Base-by-base conservation (phyloP, 768 basidiomycete genomes). In the Erythrobasidium yunnanense region DNA sequence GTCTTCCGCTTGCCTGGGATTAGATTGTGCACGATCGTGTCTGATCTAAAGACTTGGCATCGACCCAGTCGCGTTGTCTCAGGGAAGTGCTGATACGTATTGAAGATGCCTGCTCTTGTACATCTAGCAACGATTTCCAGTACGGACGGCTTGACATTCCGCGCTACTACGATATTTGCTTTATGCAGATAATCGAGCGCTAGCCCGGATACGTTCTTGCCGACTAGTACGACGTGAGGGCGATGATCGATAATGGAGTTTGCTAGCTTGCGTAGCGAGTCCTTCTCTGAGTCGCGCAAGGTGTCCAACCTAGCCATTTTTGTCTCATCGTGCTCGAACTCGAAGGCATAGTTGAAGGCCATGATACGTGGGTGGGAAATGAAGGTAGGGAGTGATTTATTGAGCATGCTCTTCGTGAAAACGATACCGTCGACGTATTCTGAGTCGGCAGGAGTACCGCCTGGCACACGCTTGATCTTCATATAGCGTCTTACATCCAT, bases 391-490 rank as follows among this genome's bases (percentile, higher is more conserved):
- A 99, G 96, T 70, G 84, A 83, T 77, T 96, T 96, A 76, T 97
- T 92, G 1, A 91, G 88, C 7, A 97, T 86, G 72, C 96, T 96
- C 81, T 99, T 97, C 18, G 93, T 92, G 72, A 96, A 95, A 65
- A 97, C 90, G 3, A 87, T 88, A 13, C 95, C 95, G 60, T 90
- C 87, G 49, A 99, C 89, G 74, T 91, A 97, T 78, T 99, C 95
- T 3, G 90, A 95, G 75, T 99, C 90, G 27, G 80, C 82, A 20
- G 93, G 91, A 35, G 83, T 79, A 2, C 95, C 95, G 23, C 95
- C 95, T 0, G 95, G 93, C 17, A 97, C 87, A 77, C 93, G 93
- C 80, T 99, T 97, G 77, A 97, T 92, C 78, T 96, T 96, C 51
- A 97, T 90, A 71, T 93, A 95, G 38, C 86, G 83, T 32, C 93